phyloP scores from a whole-genome alignment of 108 stramenopile species.

The Skeletonema potamos region DNA sequence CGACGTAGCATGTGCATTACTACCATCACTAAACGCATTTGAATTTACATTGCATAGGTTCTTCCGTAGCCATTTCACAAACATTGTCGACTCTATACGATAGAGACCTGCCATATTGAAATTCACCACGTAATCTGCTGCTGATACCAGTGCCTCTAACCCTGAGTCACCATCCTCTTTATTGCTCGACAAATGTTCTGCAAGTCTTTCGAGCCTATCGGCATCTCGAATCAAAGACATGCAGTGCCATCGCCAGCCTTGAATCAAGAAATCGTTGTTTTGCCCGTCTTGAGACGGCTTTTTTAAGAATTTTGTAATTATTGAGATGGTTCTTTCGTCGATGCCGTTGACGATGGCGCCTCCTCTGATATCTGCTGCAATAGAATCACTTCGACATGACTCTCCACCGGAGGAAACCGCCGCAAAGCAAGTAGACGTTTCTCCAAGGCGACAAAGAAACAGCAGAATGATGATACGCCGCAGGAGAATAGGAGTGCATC shows the following conservation, averaged over 20 bases:
- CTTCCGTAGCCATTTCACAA: conserved; percentile 68
- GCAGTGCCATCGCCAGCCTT: conserved; percentile 88
- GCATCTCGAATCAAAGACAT: conserved; percentile 71
- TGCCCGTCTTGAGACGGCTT: not conserved
- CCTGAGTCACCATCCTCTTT: not conserved
- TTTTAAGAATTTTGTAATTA: not conserved
- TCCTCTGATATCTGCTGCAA: not conserved
- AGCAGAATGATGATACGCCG: not conserved
- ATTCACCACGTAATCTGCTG: conserved; percentile 62
- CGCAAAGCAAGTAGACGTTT: not conserved
- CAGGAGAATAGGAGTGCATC: not conserved
- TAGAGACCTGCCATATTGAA: conserved; percentile 80
- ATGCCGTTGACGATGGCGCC: not conserved
- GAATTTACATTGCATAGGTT: conserved; percentile 30
- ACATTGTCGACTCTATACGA: conserved; percentile 61
- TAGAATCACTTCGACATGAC: not conserved
- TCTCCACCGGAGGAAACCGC: not conserved
- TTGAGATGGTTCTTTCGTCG: not conserved
- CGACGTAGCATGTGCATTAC: conserved; percentile 12
- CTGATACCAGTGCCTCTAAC: conserved; percentile 33
- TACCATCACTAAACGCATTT: conserved; percentile 2
- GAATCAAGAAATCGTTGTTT: conserved; percentile 32
- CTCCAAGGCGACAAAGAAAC: not conserved
- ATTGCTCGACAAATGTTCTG: conserved; percentile 16
- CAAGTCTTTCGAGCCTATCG: conserved; percentile 49